A percentile compares a stretch with the other conserved stretches of the same genome.
phyloP scores from a whole-genome alignment of 2,329 filamentous ascomycete species.

The Apiospora kogelbergensis region DNA sequence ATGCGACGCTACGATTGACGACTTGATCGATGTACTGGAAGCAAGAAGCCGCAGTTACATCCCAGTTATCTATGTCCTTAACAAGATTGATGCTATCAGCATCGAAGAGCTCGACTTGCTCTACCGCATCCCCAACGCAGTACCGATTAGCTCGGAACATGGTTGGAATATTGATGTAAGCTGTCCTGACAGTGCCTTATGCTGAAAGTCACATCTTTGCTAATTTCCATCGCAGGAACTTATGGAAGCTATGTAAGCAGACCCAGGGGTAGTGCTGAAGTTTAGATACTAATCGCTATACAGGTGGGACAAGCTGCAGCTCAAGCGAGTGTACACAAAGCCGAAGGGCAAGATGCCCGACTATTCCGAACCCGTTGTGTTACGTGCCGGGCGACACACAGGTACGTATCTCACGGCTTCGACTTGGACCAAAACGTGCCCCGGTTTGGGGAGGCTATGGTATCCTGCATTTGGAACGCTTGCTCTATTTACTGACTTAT shows the following conservation, averaged over 20 bases:
- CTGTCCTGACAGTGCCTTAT: not conserved
- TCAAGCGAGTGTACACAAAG: constrained; percentile 95
- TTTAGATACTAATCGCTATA: constrained; percentile 11
- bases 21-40: constrained; percentile 93
- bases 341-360: constrained; percentile 94
- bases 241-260: constrained; percentile 79
- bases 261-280: not conserved
- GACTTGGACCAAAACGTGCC: not conserved
- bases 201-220: not conserved
- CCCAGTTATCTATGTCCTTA: constrained; percentile 97
- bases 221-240: constrained; percentile 55
- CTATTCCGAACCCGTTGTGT: constrained; percentile 86
- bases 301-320: constrained; percentile 88
- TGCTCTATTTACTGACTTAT: not conserved
- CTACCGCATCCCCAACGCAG: constrained; percentile 95
- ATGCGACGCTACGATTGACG: constrained; percentile 95
- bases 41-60: constrained; percentile 95
- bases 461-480: not conserved
- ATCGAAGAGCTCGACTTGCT: constrained; percentile 96
- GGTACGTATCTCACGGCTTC: not conserved
- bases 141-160: constrained; percentile 94
- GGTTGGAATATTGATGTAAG: constrained; percentile 86
- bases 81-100: constrained; percentile 98
- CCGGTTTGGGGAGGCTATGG: not conserved
- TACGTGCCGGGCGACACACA: constrained; percentile 79